phyloP scores from a whole-genome alignment of 305 asterid genomes.

The Solanum hybrid region DNA sequence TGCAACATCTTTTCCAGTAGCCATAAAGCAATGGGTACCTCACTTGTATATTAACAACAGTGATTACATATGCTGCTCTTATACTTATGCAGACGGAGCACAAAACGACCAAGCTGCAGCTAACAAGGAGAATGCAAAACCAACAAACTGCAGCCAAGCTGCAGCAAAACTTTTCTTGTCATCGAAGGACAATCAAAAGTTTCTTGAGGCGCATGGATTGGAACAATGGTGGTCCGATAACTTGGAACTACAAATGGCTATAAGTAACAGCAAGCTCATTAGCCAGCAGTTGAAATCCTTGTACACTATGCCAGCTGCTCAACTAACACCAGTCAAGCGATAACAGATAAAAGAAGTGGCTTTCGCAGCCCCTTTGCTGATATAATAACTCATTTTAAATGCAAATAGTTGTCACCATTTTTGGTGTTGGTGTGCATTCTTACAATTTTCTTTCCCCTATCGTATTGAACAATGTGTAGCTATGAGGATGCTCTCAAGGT shows the following conservation, averaged over 20 bases:
- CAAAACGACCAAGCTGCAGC: slow-evolving; percentile 14
- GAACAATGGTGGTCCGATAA: slow-evolving; percentile 99
- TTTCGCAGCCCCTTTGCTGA: not conserved
- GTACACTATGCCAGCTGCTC: slow-evolving; percentile 53
- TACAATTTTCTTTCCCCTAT: not conserved
- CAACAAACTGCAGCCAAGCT: slow-evolving; percentile 16
- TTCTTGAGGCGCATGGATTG: slow-evolving; percentile 88
- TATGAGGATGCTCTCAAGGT: not conserved
- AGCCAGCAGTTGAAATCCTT: slow-evolving; percentile 82
- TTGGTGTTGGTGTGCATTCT: not conserved
- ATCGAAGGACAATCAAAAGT: slow-evolving; percentile 72
- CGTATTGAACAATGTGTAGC: not conserved
- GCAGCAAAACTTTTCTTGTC: slow-evolving; percentile 72
- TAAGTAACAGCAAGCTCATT: slow-evolving; percentile 70
- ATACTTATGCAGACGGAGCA: slow-evolving; percentile 43
- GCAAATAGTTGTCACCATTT: not conserved
- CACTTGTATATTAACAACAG: slow-evolving; percentile 84
- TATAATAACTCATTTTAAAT: slow-evolving; percentile 1
- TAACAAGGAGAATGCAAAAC: slow-evolving; percentile 56
- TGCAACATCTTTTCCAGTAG: slow-evolving; percentile 18
- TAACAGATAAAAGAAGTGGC: not conserved
- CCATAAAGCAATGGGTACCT: slow-evolving; percentile 69
- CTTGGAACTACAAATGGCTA: slow-evolving; percentile 67
- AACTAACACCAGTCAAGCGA: slow-evolving; percentile 32
- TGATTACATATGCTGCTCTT: slow-evolving; percentile 92